phyloP scores from a whole-genome alignment of 2,329 filamentous ascomycete genomes.

The Trichoderma sp. region DNA sequence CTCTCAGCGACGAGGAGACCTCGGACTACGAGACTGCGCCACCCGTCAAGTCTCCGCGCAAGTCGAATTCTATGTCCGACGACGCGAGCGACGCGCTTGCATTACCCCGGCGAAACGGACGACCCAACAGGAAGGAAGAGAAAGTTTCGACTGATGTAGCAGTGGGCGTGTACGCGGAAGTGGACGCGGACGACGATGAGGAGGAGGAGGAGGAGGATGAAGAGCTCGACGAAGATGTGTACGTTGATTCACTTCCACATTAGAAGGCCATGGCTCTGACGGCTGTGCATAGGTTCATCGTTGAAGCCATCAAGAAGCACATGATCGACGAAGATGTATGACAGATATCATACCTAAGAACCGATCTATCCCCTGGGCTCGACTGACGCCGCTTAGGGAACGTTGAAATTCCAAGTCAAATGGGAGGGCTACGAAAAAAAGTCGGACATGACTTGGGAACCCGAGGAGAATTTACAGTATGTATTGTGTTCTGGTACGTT shows the following conservation, averaged over 20 bases:
- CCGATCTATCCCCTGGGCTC: constrained; percentile 4
- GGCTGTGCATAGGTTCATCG: constrained; percentile 62
- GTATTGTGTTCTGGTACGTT: background rate
- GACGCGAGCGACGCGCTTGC: constrained; percentile 28
- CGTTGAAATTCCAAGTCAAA: constrained; percentile 70
- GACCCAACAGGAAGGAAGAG: background rate
- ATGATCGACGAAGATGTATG: constrained; percentile 60
- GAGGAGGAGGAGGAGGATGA: constrained; percentile 39
- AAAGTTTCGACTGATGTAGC: background rate
- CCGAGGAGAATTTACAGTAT: constrained; percentile 63
- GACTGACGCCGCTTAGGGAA: constrained; percentile 45
- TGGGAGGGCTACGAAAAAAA: constrained; percentile 79
- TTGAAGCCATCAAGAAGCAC: constrained; percentile 74
- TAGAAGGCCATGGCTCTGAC: constrained; percentile 27
- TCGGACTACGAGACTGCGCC: constrained; percentile 40
- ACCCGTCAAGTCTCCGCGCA: constrained; percentile 35
- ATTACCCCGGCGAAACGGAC: constrained; percentile 18
- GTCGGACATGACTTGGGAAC: constrained; percentile 77
- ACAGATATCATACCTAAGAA: background rate
- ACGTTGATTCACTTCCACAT: constrained; percentile 44
- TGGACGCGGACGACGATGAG: constrained; percentile 33
- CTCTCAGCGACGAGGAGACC: constrained; percentile 44
- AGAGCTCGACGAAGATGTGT: constrained; percentile 45
- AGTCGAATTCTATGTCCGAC: constrained; percentile 37
- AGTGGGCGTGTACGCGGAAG: constrained; percentile 6